A percentile compares a stretch with the other conserved stretches of the same genome.
Conservation (phyloP, 2,329 filamentous ascomycete species). For the Penicillium sp. region DNA sequence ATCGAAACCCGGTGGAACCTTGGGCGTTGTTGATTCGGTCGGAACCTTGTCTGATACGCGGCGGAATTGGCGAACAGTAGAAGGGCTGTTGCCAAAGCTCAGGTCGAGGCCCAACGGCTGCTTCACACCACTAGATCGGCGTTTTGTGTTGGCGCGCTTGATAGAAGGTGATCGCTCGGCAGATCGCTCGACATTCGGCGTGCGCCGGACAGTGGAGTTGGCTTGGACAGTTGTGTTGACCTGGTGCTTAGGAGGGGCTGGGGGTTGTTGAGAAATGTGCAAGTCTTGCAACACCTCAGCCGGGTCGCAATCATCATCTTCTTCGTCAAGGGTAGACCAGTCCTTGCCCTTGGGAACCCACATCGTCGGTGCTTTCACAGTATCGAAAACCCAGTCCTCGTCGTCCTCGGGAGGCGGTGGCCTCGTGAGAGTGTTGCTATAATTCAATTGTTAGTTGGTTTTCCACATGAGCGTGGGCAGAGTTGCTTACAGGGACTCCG, state of each 20-base stretch:
- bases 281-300: constrained; percentile 44
- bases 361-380: constrained; percentile 70
- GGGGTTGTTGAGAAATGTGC: constrained; percentile 46
- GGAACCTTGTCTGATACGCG: constrained; percentile 73
- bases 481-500: constrained; percentile 72
- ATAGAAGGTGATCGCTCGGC: constrained; percentile 48
- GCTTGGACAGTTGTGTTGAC: constrained; percentile 61
- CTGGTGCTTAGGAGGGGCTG: constrained; percentile 51
- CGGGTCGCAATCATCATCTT: constrained; percentile 29
- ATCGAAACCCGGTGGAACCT: constrained; percentile 34
- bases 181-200: constrained; percentile 47
- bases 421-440: constrained; percentile 60
- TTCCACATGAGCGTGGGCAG: background rate
- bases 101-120: constrained; percentile 85
- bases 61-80: constrained; percentile 88
- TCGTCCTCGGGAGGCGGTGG: constrained; percentile 63
- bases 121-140: constrained; percentile 58
- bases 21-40: constrained; percentile 23
- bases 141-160: constrained; percentile 43
- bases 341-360: constrained; percentile 59
- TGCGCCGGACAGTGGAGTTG: constrained; percentile 56
- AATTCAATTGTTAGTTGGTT: constrained; percentile 17
- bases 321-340: constrained; percentile 37
- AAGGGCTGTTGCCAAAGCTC: constrained; percentile 90
- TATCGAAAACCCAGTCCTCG: constrained; percentile 96